Evolutionary conservation across 108 stramenopile genomes (phyloP).

Genomic region (Cyclotella sp.): DNA sequence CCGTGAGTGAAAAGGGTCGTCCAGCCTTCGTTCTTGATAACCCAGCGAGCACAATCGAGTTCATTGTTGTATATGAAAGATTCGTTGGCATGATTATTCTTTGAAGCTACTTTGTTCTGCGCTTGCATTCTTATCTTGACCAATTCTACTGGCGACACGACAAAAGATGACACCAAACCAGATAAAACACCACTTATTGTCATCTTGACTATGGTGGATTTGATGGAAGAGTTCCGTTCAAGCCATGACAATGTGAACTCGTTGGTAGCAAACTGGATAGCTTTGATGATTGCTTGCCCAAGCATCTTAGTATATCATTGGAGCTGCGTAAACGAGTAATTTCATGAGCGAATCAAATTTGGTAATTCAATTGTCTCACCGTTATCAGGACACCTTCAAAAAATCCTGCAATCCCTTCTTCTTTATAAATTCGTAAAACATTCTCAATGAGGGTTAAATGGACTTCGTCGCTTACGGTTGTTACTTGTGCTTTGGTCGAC

Average conservation of each 20-base stretch:
- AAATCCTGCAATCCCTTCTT: constrained; percentile 57
- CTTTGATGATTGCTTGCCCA: constrained; percentile 75
- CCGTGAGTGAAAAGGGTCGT: too few relatives aligned
- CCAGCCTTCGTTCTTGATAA: too few relatives aligned
- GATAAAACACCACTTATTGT: too few relatives aligned
- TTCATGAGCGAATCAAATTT: neutral
- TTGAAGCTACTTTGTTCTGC: too few relatives aligned
- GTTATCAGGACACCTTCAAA: constrained; percentile 63
- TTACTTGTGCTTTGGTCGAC: constrained; percentile 60
- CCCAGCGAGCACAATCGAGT: too few relatives aligned
- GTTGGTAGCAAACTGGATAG: constrained; percentile 67
- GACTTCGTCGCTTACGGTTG: constrained; percentile 25
- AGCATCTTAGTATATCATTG: constrained; percentile 42
- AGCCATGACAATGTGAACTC: constrained; percentile 45
- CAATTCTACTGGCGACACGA: too few relatives aligned
- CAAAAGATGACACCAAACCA: too few relatives aligned
- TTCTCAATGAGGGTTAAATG: constrained; percentile 21
- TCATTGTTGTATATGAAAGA: too few relatives aligned
- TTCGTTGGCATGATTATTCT: too few relatives aligned
- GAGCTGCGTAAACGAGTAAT: neutral
- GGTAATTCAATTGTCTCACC: constrained; percentile 14
- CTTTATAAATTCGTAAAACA: constrained; percentile 40
- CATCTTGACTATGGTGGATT: too few relatives aligned
- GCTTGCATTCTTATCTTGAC: too few relatives aligned
- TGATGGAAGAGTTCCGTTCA: neutral